Conservation (phyloP, 331 rosid genomes). For the Quercus tomentella region DNA sequence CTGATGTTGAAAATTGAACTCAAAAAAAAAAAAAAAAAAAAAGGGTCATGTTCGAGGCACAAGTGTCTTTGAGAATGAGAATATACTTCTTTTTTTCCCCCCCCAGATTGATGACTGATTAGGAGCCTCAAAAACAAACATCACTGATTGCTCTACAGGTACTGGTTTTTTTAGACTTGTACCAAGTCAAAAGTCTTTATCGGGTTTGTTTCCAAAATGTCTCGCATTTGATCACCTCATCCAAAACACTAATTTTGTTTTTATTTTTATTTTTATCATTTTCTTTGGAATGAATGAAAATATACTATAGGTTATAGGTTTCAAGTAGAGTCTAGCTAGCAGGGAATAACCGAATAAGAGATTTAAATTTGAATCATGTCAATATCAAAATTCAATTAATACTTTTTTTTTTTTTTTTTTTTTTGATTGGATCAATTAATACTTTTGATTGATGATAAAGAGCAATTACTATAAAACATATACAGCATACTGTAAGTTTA, state of each 20-base stretch:
- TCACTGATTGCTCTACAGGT: background rate
- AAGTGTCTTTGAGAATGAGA: background rate
- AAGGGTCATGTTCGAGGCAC: background rate
- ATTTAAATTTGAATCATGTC: too few relatives aligned
- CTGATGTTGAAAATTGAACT: slow-evolving; percentile 23
- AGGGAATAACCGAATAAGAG: too few relatives aligned
- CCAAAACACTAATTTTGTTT: background rate
- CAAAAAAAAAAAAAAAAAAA: background rate
- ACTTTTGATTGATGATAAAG: too few relatives aligned
- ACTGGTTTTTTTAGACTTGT: background rate
- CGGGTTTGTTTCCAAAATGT: background rate
- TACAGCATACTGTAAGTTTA: too few relatives aligned
- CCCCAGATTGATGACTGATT: background rate
- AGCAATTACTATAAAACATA: too few relatives aligned
- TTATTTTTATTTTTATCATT: background rate
- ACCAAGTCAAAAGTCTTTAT: too few relatives aligned
- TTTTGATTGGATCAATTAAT: too few relatives aligned
- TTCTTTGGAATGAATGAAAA: background rate
- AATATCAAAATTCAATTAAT: too few relatives aligned
- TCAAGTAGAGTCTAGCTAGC: too few relatives aligned
- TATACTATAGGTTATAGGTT: too few relatives aligned
- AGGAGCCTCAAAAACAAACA: background rate
- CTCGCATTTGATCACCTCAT: background rate
- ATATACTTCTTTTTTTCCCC: background rate
- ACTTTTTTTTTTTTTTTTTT: too few relatives aligned